Percentiles rank a stretch among this genome's conserved stretches.
Evolutionary conservation across 2,329 filamentous ascomycete genomes (phyloP).

Genomic region (Colletotrichum sp.): DNA sequence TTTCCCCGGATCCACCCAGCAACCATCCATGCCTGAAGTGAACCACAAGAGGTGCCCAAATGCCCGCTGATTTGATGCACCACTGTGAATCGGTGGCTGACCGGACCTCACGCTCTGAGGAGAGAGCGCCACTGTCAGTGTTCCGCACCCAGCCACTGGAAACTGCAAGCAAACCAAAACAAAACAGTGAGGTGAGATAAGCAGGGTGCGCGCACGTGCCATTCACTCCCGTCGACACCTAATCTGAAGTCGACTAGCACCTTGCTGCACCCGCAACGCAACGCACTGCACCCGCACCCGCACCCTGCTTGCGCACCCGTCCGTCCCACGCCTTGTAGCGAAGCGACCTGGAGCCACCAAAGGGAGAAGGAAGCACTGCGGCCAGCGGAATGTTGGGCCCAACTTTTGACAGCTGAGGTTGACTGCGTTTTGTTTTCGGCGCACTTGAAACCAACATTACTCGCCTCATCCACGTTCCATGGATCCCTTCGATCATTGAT

Average conservation of each 20-base stretch:
- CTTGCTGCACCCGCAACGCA: neutral
- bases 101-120: neutral
- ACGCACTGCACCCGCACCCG: constrained; percentile 2
- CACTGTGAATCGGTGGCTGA: neutral
- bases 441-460: constrained; percentile 20
- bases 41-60: neutral
- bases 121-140: neutral
- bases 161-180: neutral
- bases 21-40: neutral
- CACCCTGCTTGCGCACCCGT: neutral
- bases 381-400: constrained; percentile 19
- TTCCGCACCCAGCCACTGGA: neutral
- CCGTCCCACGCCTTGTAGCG: neutral
- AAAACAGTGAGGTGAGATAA: neutral
- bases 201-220: neutral
- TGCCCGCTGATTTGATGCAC: neutral
- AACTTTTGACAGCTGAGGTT: constrained; percentile 16
- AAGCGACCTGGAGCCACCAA: neutral
- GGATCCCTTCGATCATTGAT: constrained; percentile 2
- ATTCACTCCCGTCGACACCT: neutral
- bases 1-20: constrained; percentile 17
- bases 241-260: neutral
- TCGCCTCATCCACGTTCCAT: constrained; percentile 7
- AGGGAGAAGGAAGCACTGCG: neutral
- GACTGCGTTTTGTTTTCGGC: constrained; percentile 14